Evolutionary conservation across 2,329 filamentous ascomycete genomes (phyloP), one percentile per base, ranked within the genome.

Genomic region (Phialemoniopsis sp.): DNA sequence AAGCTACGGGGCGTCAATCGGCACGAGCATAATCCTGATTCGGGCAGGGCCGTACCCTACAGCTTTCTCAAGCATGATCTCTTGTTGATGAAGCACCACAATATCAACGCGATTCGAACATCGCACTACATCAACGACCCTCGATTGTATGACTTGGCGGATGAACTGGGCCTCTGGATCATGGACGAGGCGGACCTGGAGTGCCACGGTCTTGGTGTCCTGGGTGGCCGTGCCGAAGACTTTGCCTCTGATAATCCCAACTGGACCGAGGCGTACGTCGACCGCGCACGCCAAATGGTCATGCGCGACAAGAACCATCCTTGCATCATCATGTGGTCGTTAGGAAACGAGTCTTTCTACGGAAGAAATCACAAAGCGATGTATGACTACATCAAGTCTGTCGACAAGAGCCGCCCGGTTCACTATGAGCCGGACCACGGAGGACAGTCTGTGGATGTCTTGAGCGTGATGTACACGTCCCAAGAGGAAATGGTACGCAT

Each of bases 91-190:
- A 87, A 86, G 54, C 62, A 61, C 2, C 73, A 83, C 58, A 85
- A 85, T 46, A 74, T 88, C 54, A 88, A 88, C 45, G 78, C 82
- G 3, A 71, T 88, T 9, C 76, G 84, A 2, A 83, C 78, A 0
- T 82, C 72, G 0, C 84, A 88, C 52, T 79, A 88, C 36, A 73
- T 78, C 9, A 81, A 78, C 21, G 77, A 85, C 41, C 66, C 72
- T 2, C 61, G 70, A 8, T 54, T 85, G 1, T 82, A 82, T 43
- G 76, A 81, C 26, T 62, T 85, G 1, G 72, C 77, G 1, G 78
- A 85, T 39, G 73, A 82, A 45, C 62, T 84, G 13, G 81, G 81
- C 1, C 67, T 85, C 18, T 85, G 76, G 67, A 64, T 85, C 7
- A 72, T 85, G 29, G 77, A 74, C 10, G 74, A 78, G 46, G 70